These are phyloP conservation scores for Colletotrichum zoysiae DNA, from an alignment of 2,329 filamentous ascomycete species.

Conservation along the genomic window DNA sequence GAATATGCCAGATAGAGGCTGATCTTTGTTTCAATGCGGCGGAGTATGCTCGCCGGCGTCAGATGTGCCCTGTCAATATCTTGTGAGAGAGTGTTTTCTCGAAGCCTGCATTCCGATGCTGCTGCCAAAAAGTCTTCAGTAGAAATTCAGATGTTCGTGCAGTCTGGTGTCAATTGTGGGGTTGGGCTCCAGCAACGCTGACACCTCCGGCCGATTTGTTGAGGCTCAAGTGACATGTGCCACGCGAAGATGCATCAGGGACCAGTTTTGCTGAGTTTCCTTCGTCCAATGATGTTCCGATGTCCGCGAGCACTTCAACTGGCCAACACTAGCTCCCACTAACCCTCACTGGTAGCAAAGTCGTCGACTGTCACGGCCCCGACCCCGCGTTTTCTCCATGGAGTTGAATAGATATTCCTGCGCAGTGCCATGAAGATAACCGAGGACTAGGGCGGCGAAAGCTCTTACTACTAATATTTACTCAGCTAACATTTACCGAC, in stretches of 20 bases:
- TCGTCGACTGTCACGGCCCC: background rate
- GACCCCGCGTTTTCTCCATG: slow-evolving; percentile 15
- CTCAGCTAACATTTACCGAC: no score
- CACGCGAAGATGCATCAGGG: slow-evolving; percentile 18
- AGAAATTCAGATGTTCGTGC: background rate
- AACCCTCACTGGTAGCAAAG: slow-evolving; percentile 18
- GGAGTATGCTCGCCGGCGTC: background rate
- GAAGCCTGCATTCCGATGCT: background rate
- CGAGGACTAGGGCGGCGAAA: slow-evolving; percentile 1
- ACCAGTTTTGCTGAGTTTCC: slow-evolving; percentile 9
- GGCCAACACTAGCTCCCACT: background rate
- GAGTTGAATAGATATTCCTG: slow-evolving; percentile 2
- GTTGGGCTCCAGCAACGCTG: slow-evolving; percentile 11
- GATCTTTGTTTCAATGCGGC: background rate
- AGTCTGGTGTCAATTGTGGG: background rate
- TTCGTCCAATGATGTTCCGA: slow-evolving; percentile 27
- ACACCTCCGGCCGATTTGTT: slow-evolving; percentile 4
- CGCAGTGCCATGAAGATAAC: slow-evolving; percentile 1
- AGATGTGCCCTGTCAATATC: background rate
- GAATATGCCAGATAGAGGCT: background rate
- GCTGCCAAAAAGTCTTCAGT: background rate
- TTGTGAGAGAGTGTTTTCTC: no score
- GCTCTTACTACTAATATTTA: background rate
- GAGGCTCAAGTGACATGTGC: slow-evolving; percentile 14
- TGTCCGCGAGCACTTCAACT: background rate